A percentile compares a stretch with the other conserved stretches of the same genome.
Conservation (phyloP, 2,329 filamentous ascomycete genomes). For the Cladosporium sp. region DNA sequence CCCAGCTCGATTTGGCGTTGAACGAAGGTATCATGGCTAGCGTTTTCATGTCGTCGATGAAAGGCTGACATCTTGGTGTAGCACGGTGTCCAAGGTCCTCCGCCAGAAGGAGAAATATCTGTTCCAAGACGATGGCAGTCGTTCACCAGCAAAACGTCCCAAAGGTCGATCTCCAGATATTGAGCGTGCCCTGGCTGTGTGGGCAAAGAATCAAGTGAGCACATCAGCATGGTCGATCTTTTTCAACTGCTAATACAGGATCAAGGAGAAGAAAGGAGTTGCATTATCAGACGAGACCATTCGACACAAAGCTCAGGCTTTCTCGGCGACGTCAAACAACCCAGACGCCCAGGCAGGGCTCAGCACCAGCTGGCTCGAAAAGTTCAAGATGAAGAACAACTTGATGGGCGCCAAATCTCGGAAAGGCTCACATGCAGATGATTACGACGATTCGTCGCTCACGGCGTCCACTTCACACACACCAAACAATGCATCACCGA, state of each 20-base stretch:
- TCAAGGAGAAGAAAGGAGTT: slow-evolving; percentile 68
- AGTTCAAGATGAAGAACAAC: slow-evolving; percentile 88
- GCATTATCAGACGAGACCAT: slow-evolving; percentile 76
- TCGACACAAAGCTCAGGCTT: slow-evolving; percentile 76
- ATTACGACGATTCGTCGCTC: slow-evolving; percentile 61
- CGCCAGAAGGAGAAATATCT: slow-evolving; percentile 94
- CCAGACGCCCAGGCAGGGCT: slow-evolving; percentile 69
- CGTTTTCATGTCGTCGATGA: neutral
- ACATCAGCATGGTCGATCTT: neutral
- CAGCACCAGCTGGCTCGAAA: slow-evolving; percentile 79
- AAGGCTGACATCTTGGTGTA: slow-evolving; percentile 38
- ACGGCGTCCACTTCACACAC: slow-evolving; percentile 57
- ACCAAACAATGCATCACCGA: slow-evolving; percentile 65
- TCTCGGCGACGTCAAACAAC: slow-evolving; percentile 60
- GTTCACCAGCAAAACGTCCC: slow-evolving; percentile 72
- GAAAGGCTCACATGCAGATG: slow-evolving; percentile 58
- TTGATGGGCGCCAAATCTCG: slow-evolving; percentile 51
- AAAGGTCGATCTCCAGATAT: slow-evolving; percentile 89
- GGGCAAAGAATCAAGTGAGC: slow-evolving; percentile 62
- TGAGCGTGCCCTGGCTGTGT: slow-evolving; percentile 83
- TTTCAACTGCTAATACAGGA: neutral
- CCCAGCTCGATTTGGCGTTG: slow-evolving; percentile 83
- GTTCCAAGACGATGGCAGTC: slow-evolving; percentile 71
- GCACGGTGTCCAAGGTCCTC: slow-evolving; percentile 97
- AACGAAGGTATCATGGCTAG: slow-evolving; percentile 75